phyloP scores from a whole-genome alignment of 352 stramenopile genomes.

The Globisporangium cystogenes region DNA sequence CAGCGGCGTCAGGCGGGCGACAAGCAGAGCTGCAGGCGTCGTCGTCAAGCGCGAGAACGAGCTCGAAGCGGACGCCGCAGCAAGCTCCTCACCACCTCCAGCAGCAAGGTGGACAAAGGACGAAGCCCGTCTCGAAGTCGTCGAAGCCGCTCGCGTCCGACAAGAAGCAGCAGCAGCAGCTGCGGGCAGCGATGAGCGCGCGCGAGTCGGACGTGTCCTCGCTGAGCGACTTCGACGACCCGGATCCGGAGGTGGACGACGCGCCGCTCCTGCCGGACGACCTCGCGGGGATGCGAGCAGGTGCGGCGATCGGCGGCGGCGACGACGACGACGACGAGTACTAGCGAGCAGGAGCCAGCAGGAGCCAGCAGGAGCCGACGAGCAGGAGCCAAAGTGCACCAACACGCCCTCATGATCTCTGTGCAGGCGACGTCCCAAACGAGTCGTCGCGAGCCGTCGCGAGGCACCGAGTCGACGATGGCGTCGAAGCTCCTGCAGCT shows the following conservation, averaged over 20 bases:
- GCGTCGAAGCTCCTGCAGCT: not conserved
- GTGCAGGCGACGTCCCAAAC: too few species aligned
- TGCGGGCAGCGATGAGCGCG: not conserved
- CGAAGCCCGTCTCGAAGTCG: not conserved
- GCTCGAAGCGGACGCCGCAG: not conserved
- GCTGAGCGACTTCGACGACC: constrained; percentile 57
- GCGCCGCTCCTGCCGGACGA: constrained; percentile 43
- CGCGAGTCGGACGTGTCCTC: constrained; percentile 1
- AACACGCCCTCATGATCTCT: too few species aligned
- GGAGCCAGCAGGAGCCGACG: not conserved
- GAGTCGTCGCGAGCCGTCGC: too few species aligned
- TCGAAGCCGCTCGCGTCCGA: not conserved
- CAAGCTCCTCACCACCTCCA: not conserved
- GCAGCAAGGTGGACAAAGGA: not conserved
- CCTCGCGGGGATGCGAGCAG: constrained; percentile 17
- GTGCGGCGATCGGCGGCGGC: not conserved
- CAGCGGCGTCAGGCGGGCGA: not conserved
- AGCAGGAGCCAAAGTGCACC: too few species aligned
- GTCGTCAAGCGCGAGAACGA: not conserved
- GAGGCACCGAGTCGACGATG: too few species aligned
- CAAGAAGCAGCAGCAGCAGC: not conserved
- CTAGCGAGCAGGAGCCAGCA: not conserved
- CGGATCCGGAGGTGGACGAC: constrained; percentile 50
- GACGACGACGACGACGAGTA: constrained; percentile 10
- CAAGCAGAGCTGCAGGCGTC: not conserved